Conservation (phyloP, 148 eudicot species). For the Dysphania ambrosioides region DNA sequence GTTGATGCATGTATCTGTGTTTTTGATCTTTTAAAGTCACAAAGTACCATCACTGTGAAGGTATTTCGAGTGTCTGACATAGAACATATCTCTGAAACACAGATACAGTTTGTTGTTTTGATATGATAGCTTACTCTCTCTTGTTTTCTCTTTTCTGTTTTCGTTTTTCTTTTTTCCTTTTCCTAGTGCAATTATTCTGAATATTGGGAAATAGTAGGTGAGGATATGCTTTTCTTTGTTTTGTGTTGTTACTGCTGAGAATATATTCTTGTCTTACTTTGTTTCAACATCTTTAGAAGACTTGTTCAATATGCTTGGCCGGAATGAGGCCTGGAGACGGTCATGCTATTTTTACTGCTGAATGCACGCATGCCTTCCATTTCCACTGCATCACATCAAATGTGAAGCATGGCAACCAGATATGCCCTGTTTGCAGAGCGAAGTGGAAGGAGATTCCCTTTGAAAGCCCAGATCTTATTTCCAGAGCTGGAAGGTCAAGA, state of each 20-base stretch:
- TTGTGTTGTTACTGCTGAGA: not conserved
- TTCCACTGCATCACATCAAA: constrained; percentile 73
- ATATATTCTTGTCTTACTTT: not conserved
- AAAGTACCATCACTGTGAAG: too few species aligned
- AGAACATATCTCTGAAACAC: too few species aligned
- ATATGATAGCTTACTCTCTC: too few species aligned
- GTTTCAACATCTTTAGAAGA: constrained; percentile 39
- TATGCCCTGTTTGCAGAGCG: constrained; percentile 55
- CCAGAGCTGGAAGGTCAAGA: constrained; percentile 17
- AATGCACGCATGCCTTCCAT: constrained; percentile 86
- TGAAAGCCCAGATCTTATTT: constrained; percentile 4
- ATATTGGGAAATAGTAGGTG: not conserved
- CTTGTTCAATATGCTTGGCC: constrained; percentile 72
- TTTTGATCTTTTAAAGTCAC: too few species aligned
- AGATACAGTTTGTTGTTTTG: too few species aligned
- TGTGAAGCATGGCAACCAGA: constrained; percentile 72
- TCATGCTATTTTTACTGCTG: constrained; percentile 86
- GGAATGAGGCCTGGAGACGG: constrained; percentile 70
- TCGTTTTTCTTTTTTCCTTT: not conserved
- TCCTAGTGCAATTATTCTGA: not conserved
- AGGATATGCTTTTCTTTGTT: not conserved
- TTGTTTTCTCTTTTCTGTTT: too few species aligned
- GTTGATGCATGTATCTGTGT: too few species aligned
- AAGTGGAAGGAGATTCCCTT: constrained; percentile 63
- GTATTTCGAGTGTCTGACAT: too few species aligned